Percentiles rank a stretch among this genome's conserved stretches.
These are phyloP conservation scores for Choanephora cucurbitarum DNA, from an alignment of 371 early-diverging fungal genomes.

Conservation along the genomic window DNA sequence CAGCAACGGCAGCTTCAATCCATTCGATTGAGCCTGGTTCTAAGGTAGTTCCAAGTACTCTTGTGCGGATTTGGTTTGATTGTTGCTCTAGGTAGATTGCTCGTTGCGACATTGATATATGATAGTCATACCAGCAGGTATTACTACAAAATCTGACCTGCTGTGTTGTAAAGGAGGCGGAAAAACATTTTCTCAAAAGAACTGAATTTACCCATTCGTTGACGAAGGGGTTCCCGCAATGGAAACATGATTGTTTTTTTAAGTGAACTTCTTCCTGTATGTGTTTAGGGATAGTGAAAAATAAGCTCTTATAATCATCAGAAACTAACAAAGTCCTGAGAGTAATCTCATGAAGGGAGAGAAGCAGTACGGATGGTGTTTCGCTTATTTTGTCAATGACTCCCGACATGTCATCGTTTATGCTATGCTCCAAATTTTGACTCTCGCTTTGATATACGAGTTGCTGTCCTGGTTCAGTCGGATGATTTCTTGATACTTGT, in stretches of 20 bases:
- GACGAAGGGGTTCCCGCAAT: slow-evolving; percentile 52
- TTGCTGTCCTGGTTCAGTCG: too few relatives aligned
- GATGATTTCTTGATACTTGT: too few relatives aligned
- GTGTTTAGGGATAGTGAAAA: slow-evolving; percentile 34
- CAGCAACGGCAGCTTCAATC: slow-evolving; percentile 21
- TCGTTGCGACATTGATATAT: neutral
- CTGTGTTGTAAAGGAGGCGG: slow-evolving; percentile 51
- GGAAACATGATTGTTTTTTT: slow-evolving; percentile 36
- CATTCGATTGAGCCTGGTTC: slow-evolving; percentile 15
- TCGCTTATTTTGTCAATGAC: neutral
- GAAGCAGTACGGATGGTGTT: slow-evolving; percentile 17
- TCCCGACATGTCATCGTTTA: neutral
- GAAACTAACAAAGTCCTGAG: slow-evolving; percentile 21
- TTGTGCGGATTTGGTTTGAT: slow-evolving; percentile 7
- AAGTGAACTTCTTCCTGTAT: slow-evolving; percentile 36
- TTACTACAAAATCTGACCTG: slow-evolving; percentile 55
- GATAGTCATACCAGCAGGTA: slow-evolving; percentile 40
- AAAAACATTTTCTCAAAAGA: slow-evolving; percentile 50
- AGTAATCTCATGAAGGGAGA: slow-evolving; percentile 39
- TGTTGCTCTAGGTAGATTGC: neutral
- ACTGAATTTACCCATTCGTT: slow-evolving; percentile 65
- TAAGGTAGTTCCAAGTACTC: slow-evolving; percentile 6
- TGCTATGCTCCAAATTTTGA: neutral
- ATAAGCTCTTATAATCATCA: neutral
- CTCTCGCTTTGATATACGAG: too few relatives aligned